These are phyloP conservation scores for Rhinocladiella similis DNA, from an alignment of 2,329 filamentous ascomycete species.

Conservation along the genomic window DNA sequence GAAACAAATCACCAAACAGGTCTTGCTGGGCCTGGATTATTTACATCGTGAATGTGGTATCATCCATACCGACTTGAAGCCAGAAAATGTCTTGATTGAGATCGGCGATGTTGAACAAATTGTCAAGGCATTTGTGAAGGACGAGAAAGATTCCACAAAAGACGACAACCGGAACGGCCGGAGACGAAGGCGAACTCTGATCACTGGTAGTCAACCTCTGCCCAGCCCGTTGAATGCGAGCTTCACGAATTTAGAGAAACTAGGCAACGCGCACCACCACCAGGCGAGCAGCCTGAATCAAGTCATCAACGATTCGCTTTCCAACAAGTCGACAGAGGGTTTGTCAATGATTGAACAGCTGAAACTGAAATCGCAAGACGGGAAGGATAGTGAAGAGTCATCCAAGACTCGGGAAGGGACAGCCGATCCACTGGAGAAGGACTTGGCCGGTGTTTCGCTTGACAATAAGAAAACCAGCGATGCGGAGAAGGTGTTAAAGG, in stretches of 20 bases:
- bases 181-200: conserved; percentile 84
- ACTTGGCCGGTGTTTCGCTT: conserved; percentile 91
- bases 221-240: conserved; percentile 91
- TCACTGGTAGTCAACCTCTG: conserved; percentile 94
- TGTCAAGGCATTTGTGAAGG: conserved; percentile 92
- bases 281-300: conserved; percentile 75
- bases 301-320: conserved; percentile 68
- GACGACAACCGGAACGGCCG: conserved; percentile 91
- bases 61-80: conserved; percentile 88
- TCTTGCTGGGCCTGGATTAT: conserved; percentile 91
- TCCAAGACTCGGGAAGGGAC: conserved; percentile 56
- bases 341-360: conserved; percentile 62
- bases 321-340: conserved; percentile 32
- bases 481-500: conserved; percentile 56
- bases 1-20: conserved; percentile 98
- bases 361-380: conserved; percentile 49
- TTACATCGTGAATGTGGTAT: conserved; percentile 97
- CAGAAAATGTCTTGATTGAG: conserved; percentile 97
- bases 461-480: conserved; percentile 64
- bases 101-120: conserved; percentile 99
- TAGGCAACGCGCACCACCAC: conserved; percentile 60
- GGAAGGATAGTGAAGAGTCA: conserved; percentile 25
- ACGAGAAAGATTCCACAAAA: conserved; percentile 72
- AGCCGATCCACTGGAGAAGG: conserved; percentile 85
- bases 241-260: conserved; percentile 76